Evolutionary conservation across 768 basidiomycete species (phyloP).

Genomic region (Lyophyllum shimeji): DNA sequence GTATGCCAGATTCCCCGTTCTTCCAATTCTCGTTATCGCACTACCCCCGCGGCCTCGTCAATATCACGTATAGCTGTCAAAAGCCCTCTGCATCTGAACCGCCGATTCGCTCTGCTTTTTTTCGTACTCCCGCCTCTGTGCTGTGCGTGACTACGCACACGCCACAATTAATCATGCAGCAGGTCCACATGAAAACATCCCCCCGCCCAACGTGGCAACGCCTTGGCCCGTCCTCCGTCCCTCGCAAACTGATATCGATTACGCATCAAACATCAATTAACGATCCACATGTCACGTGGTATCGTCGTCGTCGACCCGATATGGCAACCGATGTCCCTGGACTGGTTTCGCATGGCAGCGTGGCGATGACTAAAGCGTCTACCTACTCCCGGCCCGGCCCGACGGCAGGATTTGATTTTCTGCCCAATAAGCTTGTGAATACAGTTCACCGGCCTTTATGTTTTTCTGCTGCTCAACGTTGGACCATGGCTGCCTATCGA

Average conservation of each 20-base stretch:
- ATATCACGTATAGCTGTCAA: background rate
- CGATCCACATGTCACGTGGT: slow-evolving; percentile 6
- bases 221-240: background rate
- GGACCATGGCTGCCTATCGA: background rate
- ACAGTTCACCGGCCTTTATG: too few relatives aligned
- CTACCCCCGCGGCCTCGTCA: background rate
- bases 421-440: background rate
- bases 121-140: too few relatives aligned
- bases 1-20: too few relatives aligned
- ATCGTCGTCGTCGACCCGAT: background rate
- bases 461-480: background rate
- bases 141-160: background rate
- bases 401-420: background rate
- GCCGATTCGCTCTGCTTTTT: background rate
- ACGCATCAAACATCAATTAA: background rate
- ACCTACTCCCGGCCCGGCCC: background rate
- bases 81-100: too few relatives aligned
- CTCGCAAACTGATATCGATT: slow-evolving; percentile 4
- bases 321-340: background rate
- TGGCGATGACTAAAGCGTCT: background rate
- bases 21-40: too few relatives aligned
- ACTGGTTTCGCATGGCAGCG: background rate
- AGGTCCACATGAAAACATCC: background rate
- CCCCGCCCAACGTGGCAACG: background rate
- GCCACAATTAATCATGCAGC: background rate